Evolutionary conservation across 495 filamentous ascomycete species (phyloP).

Genomic region (Aspergillus coremiiformis): DNA sequence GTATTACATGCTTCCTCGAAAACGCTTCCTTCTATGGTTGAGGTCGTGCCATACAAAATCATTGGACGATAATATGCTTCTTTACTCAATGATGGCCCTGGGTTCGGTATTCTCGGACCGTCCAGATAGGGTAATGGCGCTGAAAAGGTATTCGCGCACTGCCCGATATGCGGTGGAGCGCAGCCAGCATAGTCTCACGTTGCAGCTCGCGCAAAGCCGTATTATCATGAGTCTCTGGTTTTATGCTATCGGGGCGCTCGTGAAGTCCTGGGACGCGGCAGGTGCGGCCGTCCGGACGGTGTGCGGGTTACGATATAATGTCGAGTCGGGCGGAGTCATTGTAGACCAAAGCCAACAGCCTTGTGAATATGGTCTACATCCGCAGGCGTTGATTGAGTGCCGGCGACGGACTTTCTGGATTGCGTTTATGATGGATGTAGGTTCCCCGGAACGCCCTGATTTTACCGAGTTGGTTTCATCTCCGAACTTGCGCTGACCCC

Average conservation of each 20-base stretch:
- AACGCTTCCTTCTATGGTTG: constrained; percentile 47
- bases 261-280: constrained; percentile 52
- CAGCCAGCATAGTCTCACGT: constrained; percentile 39
- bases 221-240: constrained; percentile 59
- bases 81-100: constrained; percentile 57
- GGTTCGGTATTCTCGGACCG: constrained; percentile 51
- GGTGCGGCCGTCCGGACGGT: constrained; percentile 53
- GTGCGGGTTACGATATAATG: constrained; percentile 49
- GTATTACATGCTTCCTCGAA: constrained; percentile 52
- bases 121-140: constrained; percentile 36
- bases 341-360: constrained; percentile 29
- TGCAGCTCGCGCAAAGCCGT: constrained; percentile 57
- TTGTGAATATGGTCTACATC: constrained; percentile 51
- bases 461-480: constrained; percentile 2
- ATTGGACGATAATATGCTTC: constrained; percentile 60
- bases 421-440: constrained; percentile 54
- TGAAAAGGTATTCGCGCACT: constrained; percentile 47
- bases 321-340: constrained; percentile 49
- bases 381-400: constrained; percentile 54
- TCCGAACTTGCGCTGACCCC: neutral
- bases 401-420: constrained; percentile 62
- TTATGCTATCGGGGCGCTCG: constrained; percentile 46
- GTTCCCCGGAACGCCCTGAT: constrained; percentile 8
- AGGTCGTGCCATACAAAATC: constrained; percentile 46
- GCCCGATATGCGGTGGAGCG: constrained; percentile 51